phyloP scores from a whole-genome alignment of 768 basidiomycete species.

The Erythrobasidium yunnanense region DNA sequence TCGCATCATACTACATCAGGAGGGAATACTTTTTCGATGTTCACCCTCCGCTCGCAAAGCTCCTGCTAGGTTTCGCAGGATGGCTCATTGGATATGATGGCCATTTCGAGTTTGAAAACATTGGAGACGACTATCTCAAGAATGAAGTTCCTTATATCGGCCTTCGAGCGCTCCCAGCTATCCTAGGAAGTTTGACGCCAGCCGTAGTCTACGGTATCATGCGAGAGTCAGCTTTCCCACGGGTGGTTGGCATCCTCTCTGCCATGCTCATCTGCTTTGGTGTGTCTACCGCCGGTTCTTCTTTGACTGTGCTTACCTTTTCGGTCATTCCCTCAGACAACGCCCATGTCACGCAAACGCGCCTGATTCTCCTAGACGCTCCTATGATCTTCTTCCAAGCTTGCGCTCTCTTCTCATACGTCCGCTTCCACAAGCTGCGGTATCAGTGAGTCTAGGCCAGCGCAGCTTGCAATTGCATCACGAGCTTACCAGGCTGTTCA shows the following conservation, averaged over 20 bases:
- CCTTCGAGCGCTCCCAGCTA: conserved; percentile 81
- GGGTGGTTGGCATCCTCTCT: conserved; percentile 78
- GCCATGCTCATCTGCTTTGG: conserved; percentile 77
- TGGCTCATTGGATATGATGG: conserved; percentile 97
- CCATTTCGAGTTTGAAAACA: conserved; percentile 81
- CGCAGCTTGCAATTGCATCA: background rate
- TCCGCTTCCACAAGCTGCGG: conserved; percentile 87
- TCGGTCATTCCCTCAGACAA: conserved; percentile 54
- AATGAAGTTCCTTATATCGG: conserved; percentile 87
- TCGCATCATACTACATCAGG: conserved; percentile 82
- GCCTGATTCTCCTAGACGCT: conserved; percentile 89
- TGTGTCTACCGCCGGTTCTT: conserved; percentile 43
- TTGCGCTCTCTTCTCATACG: conserved; percentile 80
- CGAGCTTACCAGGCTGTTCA: background rate
- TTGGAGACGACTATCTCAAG: conserved; percentile 81
- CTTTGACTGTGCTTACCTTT: background rate
- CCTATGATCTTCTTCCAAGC: conserved; percentile 91
- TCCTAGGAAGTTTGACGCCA: conserved; percentile 78
- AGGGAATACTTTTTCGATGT: conserved; percentile 99
- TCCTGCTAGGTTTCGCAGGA: conserved; percentile 83
- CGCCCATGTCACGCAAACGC: conserved; percentile 88
- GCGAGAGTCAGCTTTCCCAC: conserved; percentile 95
- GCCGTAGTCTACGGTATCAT: conserved; percentile 90
- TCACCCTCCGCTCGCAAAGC: conserved; percentile 92
- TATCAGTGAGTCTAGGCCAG: conserved; percentile 56